Percentiles rank a stretch among this genome's conserved stretches.
These are phyloP conservation scores for Pleurotus platypus DNA, from an alignment of 768 basidiomycete species.

Conservation along the genomic window DNA sequence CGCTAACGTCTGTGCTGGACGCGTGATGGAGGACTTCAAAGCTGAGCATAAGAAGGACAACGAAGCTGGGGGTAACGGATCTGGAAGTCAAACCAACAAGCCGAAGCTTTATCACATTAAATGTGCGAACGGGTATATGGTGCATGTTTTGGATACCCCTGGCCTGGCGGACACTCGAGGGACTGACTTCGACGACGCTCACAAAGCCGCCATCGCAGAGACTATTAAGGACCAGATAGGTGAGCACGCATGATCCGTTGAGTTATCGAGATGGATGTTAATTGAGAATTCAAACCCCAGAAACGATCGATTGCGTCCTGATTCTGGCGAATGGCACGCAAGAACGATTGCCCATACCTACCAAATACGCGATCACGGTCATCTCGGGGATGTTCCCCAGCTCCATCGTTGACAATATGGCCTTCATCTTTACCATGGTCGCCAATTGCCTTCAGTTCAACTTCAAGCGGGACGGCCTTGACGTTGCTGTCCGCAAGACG, in stretches of 20 bases:
- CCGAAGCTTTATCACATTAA: conserved; percentile 11
- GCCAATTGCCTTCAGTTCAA: conserved; percentile 16
- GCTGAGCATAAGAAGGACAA: conserved; percentile 7
- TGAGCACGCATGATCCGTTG: not conserved
- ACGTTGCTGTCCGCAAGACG: conserved; percentile 7
- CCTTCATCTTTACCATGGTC: conserved; percentile 21
- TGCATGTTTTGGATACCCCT: conserved; percentile 25
- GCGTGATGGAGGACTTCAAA: conserved; percentile 7
- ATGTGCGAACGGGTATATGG: conserved; percentile 10
- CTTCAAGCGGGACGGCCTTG: conserved; percentile 17
- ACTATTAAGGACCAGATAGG: conserved; percentile 16
- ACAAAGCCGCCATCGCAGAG: conserved; percentile 21
- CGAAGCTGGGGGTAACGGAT: conserved; percentile 8
- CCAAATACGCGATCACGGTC: conserved; percentile 21
- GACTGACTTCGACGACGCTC: conserved; percentile 17
- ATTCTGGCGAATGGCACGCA: conserved; percentile 25
- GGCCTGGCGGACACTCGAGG: conserved; percentile 26
- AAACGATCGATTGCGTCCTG: conserved; percentile 20
- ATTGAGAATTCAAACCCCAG: not conserved
- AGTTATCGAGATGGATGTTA: not conserved
- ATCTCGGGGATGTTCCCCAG: conserved; percentile 21
- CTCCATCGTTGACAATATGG: conserved; percentile 20
- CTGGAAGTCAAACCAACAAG: conserved; percentile 13
- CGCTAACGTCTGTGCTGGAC: conserved; percentile 14
- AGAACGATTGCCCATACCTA: conserved; percentile 18